Base-by-base conservation (phyloP, 176 grass and related monocot species). In the Raddia distichophylla region DNA sequence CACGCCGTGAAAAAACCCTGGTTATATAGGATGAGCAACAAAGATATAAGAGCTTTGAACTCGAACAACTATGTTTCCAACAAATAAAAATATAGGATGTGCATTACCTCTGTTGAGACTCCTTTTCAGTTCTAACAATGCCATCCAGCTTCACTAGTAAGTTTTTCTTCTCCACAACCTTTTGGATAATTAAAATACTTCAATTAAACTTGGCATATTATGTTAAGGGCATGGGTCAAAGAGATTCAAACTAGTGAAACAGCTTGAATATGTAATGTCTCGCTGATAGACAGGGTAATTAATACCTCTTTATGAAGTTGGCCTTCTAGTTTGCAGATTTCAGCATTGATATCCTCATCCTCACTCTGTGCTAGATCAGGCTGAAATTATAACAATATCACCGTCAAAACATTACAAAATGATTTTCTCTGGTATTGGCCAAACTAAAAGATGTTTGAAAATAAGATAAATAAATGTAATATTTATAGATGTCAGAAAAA, bases 291-390 rank as follows among this genome's bases (percentile, higher is more conserved):
- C 48, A 77, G 47, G 71, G 60, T 32, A 71, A 67, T 65, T 52
- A 67, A 49, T 86, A 90, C 88, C 83, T 86, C 74, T 75, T 93
- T 90, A 67, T 79, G 81, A 69, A 93, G 91, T 84, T 80, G 80
- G 64, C 76, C 78, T 85, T 90, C 82, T 76, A 93, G 69, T 76
- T 85, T 93, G 64, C 56, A 67, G 78, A 93, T 87, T 85, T 87
- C 88, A 44, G 75, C 27, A 67, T 73, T 83, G 57, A 93, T 87
- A 63, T 93, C 91, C 71, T 90, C 91, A 64, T 93, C 91, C 69
- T 90, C 91, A 77, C 85, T 88, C 74, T 90, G 88, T 76, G 82
- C 79, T 72, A 93, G 88, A 76, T 90, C 91, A 83, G 91, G 91
- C 91, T 93, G 70, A 69, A 83, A 88, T 46, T 40, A 57, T 77